Evolutionary conservation across 2,329 filamentous ascomycete species (phyloP).

Genomic region (Aureobasidium leucospermi): DNA sequence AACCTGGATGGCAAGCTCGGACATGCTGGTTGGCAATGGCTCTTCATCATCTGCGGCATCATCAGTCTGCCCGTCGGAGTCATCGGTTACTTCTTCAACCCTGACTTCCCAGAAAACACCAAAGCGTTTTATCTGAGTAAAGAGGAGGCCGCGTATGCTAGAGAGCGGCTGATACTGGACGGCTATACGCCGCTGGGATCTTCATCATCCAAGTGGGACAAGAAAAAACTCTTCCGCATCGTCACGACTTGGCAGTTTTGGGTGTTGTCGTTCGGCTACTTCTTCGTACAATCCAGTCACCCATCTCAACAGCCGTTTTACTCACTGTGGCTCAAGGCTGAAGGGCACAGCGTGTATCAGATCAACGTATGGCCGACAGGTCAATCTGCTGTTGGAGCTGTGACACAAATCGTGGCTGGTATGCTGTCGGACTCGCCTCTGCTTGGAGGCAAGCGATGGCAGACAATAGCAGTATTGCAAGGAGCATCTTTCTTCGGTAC

Average conservation of each 20-base stretch:
- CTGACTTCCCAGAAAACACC: constrained; percentile 34
- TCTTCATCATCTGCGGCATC: constrained; percentile 29
- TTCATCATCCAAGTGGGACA: constrained; percentile 32
- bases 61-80: constrained; percentile 48
- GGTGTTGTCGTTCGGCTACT: constrained; percentile 43
- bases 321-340: constrained; percentile 49
- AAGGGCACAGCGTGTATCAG: constrained; percentile 3
- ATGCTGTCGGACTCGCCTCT: constrained; percentile 14
- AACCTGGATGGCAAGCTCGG: constrained; percentile 42
- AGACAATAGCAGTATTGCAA: constrained; percentile 9
- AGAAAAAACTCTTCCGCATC: constrained; percentile 25
- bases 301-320: constrained; percentile 35
- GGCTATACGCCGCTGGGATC: constrained; percentile 7
- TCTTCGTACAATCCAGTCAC: constrained; percentile 52
- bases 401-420: constrained; percentile 31
- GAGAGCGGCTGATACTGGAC: constrained; percentile 34
- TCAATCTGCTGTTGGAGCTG: constrained; percentile 47
- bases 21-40: constrained; percentile 50
- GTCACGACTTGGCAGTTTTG: constrained; percentile 43
- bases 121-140: constrained; percentile 42
- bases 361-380: constrained; percentile 15
- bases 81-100: constrained; percentile 48
- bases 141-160: constrained; percentile 41
- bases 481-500: constrained; percentile 42
- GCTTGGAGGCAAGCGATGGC: constrained; percentile 11